Evolutionary conservation across 768 basidiomycete species (phyloP), one percentile per base, ranked within the genome.

Genomic region (Paxillus involutus): DNA sequence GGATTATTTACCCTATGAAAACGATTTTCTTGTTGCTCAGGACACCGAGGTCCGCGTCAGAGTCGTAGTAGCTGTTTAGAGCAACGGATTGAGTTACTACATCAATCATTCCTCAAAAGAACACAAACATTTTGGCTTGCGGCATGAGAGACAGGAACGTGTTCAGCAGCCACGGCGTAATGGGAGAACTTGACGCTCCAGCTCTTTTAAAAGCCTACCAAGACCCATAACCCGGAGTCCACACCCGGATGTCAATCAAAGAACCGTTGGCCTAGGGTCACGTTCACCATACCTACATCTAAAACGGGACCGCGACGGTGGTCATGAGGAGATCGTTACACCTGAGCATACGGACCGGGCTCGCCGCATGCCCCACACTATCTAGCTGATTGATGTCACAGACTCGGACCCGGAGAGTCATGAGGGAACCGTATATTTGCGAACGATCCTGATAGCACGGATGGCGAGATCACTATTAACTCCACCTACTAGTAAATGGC

Each of bases 111-210:
- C 42, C 24, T 19, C 14, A 8, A 32, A 36, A 21, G 48, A 16
- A 6, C 3, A 37, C 32, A 66, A 57, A 84, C 83, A 85, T 84
- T 59, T 82, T 84, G 13, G 83, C 80, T 47, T 77, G 73, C 70
- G 56, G 56, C 59, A 63, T 62, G 32, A 40, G 45, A 47, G 32
- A 21, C 30, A 10, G 43, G 37, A 30, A 48, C 30, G 26, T n/a
- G 46, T 24, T 26, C 26, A 30, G 36, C 12, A 32, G 32, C 13
- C 24, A 53, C 35, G 30, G 17, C 32, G 30, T 37, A 21, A 24
- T 7, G 32, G 24, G 29, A 14, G 32, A 37, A 16, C 41, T 33
- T 16, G 29, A 44, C 30, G 42, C 32, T 39, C 47, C 47, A 16
- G 6, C 9, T 35, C 54, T 40, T 36, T 55, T 55, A 55, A 54